Evolutionary conservation across 495 filamentous ascomycete genomes (phyloP).

Genomic region (Penicillium antarcticum): DNA sequence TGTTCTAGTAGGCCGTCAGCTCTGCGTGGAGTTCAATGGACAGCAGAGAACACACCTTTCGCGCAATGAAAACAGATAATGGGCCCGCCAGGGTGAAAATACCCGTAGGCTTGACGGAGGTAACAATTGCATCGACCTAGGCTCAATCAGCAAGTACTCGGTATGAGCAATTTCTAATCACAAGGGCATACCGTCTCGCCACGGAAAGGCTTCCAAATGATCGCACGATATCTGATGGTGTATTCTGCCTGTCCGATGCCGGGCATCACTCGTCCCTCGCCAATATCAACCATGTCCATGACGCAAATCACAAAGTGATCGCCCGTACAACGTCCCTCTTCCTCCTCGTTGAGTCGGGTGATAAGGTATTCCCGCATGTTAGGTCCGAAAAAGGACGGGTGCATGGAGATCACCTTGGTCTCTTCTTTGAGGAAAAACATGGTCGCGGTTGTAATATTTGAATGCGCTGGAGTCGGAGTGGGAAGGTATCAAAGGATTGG

Average conservation of each 20-base stretch:
- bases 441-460: constrained; percentile 5
- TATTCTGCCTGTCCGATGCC: constrained; percentile 89
- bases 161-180: background rate
- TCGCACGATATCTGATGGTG: constrained; percentile 88
- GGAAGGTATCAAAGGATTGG: background rate
- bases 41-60: constrained; percentile 54
- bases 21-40: background rate
- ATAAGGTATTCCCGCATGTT: constrained; percentile 87
- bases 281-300: constrained; percentile 90
- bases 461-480: background rate
- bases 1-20: constrained; percentile 59
- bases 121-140: constrained; percentile 88
- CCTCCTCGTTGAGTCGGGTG: constrained; percentile 80
- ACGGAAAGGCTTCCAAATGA: constrained; percentile 96
- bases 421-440: constrained; percentile 99
- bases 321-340: constrained; percentile 89
- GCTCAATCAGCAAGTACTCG: constrained; percentile 9
- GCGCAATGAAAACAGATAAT: constrained; percentile 82
- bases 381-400: constrained; percentile 93
- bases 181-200: constrained; percentile 78
- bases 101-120: constrained; percentile 82
- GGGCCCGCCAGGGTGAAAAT: constrained; percentile 92
- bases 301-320: constrained; percentile 95
- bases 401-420: constrained; percentile 86
- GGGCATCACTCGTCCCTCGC: constrained; percentile 86